These are phyloP conservation scores for Gnetum montanum DNA, from an alignment of 75 land plant genomes.

Conservation along the genomic window DNA sequence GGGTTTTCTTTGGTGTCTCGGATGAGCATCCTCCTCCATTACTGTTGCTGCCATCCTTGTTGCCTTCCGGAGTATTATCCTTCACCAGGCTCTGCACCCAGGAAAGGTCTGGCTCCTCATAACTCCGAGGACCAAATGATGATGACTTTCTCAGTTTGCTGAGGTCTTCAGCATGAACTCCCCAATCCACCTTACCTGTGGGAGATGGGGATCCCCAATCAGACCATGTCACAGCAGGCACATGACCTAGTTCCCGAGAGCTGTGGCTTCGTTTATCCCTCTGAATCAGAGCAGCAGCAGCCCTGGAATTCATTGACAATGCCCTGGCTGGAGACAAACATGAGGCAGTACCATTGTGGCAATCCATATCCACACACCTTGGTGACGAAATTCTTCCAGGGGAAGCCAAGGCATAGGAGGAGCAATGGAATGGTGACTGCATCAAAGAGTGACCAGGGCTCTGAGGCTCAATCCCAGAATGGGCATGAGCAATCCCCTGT, in stretches of 20 bases:
- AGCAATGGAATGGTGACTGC: constrained; percentile 16
- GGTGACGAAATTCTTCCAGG: constrained; percentile 71
- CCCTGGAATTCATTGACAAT: constrained; percentile 1
- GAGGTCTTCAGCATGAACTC: constrained; percentile 41
- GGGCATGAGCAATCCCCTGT: constrained; percentile 12
- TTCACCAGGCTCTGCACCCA: constrained; percentile 75
- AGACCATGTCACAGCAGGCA: constrained; percentile 12
- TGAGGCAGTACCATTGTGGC: neutral
- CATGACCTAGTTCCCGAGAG: constrained; percentile 34
- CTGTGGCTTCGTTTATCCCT: constrained; percentile 47
- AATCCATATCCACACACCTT: constrained; percentile 24
- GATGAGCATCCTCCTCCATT: neutral
- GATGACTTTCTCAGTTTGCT: constrained; percentile 19
- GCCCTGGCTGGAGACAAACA: constrained; percentile 31
- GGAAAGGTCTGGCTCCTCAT: constrained; percentile 63
- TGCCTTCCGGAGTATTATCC: constrained; percentile 51
- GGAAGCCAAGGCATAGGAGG: constrained; percentile 28
- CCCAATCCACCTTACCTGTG: constrained; percentile 62
- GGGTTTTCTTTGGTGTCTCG: constrained; percentile 2
- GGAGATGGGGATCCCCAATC: constrained; percentile 70
- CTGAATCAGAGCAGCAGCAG: constrained; percentile 21
- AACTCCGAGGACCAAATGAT: constrained; percentile 17
- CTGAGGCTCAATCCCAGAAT: constrained; percentile 2
- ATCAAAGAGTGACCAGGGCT: constrained; percentile 22
- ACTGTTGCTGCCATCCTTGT: constrained; percentile 10